Base-by-base conservation (phyloP, 2,329 filamentous ascomycete genomes). In the Chaetomiaceae sp. region DNA sequence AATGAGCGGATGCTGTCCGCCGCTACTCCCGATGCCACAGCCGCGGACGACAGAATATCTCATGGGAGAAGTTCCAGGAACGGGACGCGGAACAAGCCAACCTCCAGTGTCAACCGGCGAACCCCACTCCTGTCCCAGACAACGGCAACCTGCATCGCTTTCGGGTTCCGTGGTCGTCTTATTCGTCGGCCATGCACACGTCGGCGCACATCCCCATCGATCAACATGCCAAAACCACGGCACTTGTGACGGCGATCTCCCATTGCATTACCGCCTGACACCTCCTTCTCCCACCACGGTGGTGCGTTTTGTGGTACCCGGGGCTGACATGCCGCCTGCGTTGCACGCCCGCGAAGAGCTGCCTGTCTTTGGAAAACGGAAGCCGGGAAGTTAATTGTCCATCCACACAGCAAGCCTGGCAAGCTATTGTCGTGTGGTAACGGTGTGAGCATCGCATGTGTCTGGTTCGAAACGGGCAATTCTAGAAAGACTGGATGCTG, bases 241-340 rank as follows among this genome's bases (percentile, higher is more conserved):
- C 54, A 56, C 47, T 57, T 53, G 49, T 21, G 42, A 38, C 48
- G 54, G 46, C 57, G 54, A 59, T 57, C 57, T 57, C 54, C 49
- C 54, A 51, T 48, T 51, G 49, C 54, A 51, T 53, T 59, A 40
- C 57, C 47, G 54, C 48, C 29, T 45, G 43, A 37, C 40, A 44
- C 29, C 25, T 23, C n/a, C 21, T 51, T 44, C 30, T 23, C 45
- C 13, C 36, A 5, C 18, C 16, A 16, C 25, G 34, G 21, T 27
- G n/a, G n/a, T n/a, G n/a, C n/a, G 21, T 10, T 16, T 25, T 47
- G n/a, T 34, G 43, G 30, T 18, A 46, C 18, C 40, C 34, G 41
- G 40, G 41, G 30, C 46, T 48, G 23, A 27, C 42, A n/a, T 34
- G 36, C 30, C 43, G 21, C 29, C 14, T 42, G 20, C 18, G 18